phyloP scores from a whole-genome alignment of 345 rosid genomes.

The Orychophragmus violaceus region DNA sequence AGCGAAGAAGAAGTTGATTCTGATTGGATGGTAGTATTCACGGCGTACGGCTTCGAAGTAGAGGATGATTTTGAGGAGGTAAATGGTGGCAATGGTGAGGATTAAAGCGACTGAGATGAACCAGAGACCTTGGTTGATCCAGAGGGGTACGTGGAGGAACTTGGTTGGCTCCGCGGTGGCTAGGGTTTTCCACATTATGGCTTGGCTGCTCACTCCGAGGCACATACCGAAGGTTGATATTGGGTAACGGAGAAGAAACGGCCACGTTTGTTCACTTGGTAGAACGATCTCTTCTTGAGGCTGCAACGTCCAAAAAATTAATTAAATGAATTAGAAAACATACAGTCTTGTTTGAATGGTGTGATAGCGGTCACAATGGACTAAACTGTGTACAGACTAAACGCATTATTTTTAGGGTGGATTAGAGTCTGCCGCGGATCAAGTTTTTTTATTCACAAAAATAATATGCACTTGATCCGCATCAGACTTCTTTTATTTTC shows the following conservation, averaged over 20 bases:
- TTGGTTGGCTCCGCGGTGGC: constrained; percentile 54
- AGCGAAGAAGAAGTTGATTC: constrained; percentile 85
- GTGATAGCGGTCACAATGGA: too few relatives aligned
- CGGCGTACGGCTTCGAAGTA: constrained; percentile 84
- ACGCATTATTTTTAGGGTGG: too few relatives aligned
- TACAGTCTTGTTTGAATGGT: too few relatives aligned
- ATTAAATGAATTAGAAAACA: not conserved
- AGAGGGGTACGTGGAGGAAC: constrained; percentile 49
- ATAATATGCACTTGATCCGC: too few relatives aligned
- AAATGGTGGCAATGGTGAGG: constrained; percentile 33
- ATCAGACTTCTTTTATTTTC: too few relatives aligned
- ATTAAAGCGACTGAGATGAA: constrained; percentile 48
- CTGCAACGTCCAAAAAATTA: constrained; percentile 25
- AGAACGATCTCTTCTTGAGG: constrained; percentile 61
- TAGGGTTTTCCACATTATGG: constrained; percentile 71
- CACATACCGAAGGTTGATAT: constrained; percentile 82
- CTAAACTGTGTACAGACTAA: too few relatives aligned
- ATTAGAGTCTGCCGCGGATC: too few relatives aligned
- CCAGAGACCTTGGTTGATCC: constrained; percentile 53
- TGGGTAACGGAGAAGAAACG: constrained; percentile 70
- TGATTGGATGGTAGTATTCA: constrained; percentile 76
- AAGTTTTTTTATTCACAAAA: too few relatives aligned
- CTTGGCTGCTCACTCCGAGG: constrained; percentile 86
- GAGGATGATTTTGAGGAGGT: constrained; percentile 52
- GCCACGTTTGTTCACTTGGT: constrained; percentile 70